Evolutionary conservation across 441 rosid genomes (phyloP), one percentile per base, ranked within the genome.

Genomic region (Populus hybrid): DNA sequence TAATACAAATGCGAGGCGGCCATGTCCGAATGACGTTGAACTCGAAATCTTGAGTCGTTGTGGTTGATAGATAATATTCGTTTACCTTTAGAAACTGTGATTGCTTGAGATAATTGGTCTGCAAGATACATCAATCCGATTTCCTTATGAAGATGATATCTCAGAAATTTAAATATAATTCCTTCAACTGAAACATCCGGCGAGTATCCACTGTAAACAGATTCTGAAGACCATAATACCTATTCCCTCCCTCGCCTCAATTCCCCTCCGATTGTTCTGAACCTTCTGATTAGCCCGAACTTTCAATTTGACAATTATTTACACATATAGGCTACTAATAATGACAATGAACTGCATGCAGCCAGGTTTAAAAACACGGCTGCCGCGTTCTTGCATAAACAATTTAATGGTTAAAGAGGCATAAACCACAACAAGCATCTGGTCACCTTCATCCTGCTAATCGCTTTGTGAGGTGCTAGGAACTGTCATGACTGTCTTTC

Each of bases 311-410:
- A 10, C 64, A 67, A 77, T 65, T 81, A 84, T 79, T 78, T 79
- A 82, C 81, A 77, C 67, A 69, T 75, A 75, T 6, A 3, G 20
- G 21, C 36, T n/a, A 46, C n/a, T 16, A 30, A 3, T 30, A 30
- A 30, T 30, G 32, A 23, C 16, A 64, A 64, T 20, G 16, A 4
- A 71, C 70, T 50, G 76, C 79, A 23, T 69, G 50, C 79, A 71
- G 71, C 77, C 63, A 76, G 85, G 86, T 77, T 85, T 40, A 40
- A 82, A 88, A 87, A 87, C 35, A 77, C 85, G 84, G 90, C 89
- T 63, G 82, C 77, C 74, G 69, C 80, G 75, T 77, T 79, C 34
- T 53, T 53, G 70, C 66, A 24, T 67, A 38, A 24, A 24, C 1
- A 46, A 16, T 65, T 24, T 71, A 35, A 32, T 42, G 42, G 26